phyloP scores from a whole-genome alignment of 352 stramenopile species.

The Halophytophthora batemanensis region DNA sequence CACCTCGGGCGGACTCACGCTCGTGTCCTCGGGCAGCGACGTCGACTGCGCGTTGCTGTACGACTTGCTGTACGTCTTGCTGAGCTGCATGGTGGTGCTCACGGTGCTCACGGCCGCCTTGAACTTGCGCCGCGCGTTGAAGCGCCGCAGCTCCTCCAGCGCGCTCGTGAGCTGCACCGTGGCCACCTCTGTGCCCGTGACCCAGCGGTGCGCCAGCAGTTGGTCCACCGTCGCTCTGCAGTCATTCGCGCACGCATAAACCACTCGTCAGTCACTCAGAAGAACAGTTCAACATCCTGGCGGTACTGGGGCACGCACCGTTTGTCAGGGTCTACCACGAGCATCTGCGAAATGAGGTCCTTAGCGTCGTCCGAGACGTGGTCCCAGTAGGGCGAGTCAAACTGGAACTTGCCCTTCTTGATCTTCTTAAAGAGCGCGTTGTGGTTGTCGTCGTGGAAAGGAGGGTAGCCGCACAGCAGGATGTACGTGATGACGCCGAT shows the following conservation, averaged over 20 bases:
- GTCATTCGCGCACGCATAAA: no score
- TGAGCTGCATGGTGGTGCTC: slow-evolving; percentile 63
- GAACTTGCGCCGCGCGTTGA: slow-evolving; percentile 95
- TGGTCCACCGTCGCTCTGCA: slow-evolving; percentile 75
- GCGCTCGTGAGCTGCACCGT: slow-evolving; percentile 91
- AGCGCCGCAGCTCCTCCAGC: slow-evolving; percentile 89
- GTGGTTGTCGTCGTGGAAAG: slow-evolving; percentile 95
- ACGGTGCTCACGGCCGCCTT: slow-evolving; percentile 91
- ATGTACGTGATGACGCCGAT: slow-evolving; percentile 91
- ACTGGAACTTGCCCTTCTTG: slow-evolving; percentile 83
- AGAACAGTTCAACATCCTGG: neutral
- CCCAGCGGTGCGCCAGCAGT: slow-evolving; percentile 89
- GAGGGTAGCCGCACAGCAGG: slow-evolving; percentile 94
- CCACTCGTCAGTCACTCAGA: neutral
- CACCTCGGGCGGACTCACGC: slow-evolving; percentile 11
- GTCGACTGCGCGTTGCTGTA: slow-evolving; percentile 39
- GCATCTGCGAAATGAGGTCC: slow-evolving; percentile 91
- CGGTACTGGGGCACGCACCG: slow-evolving; percentile 32
- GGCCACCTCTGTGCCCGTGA: slow-evolving; percentile 76
- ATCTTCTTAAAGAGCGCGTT: slow-evolving; percentile 86
- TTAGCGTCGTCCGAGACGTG: slow-evolving; percentile 89
- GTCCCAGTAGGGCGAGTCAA: slow-evolving; percentile 92
- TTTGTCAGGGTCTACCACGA: slow-evolving; percentile 87
- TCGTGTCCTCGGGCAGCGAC: slow-evolving; percentile 14
- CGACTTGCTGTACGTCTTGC: slow-evolving; percentile 73